These are phyloP conservation scores for Cairneyella variabilis DNA, from an alignment of 495 filamentous ascomycete genomes.

Conservation along the genomic window DNA sequence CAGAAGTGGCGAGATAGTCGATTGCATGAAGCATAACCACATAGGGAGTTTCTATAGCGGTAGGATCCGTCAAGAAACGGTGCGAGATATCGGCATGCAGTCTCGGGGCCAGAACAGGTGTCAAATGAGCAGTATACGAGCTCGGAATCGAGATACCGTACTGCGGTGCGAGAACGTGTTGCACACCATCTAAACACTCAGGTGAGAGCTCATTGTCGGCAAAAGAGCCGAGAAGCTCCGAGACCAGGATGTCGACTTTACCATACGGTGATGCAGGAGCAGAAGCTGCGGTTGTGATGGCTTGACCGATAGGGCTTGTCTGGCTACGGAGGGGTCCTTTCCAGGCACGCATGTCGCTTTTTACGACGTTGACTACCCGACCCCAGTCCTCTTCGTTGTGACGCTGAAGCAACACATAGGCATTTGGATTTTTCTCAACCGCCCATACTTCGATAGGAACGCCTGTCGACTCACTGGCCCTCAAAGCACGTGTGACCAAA, in stretches of 20 bases:
- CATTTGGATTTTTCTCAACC: constrained; percentile 97
- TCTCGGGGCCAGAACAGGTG: constrained; percentile 85
- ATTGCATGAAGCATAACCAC: constrained; percentile 89
- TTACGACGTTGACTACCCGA: constrained; percentile 74
- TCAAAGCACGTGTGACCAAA: constrained; percentile 78
- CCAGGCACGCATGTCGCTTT: constrained; percentile 97
- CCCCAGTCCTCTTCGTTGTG: constrained; percentile 79
- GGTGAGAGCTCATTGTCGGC: constrained; percentile 88
- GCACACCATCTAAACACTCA: constrained; percentile 87
- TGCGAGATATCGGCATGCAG: constrained; percentile 73
- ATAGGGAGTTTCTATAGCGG: constrained; percentile 79
- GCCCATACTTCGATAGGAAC: constrained; percentile 83
- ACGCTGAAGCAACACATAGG: constrained; percentile 83
- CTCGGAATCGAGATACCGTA: constrained; percentile 90
- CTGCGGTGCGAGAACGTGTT: constrained; percentile 66
- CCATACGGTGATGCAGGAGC: constrained; percentile 33
- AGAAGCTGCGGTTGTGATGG: constrained; percentile 7
- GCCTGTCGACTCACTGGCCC: constrained; percentile 69
- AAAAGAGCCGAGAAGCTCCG: constrained; percentile 90
- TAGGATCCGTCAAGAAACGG: constrained; percentile 55
- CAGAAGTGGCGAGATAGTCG: constrained; percentile 68
- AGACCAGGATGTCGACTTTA: constrained; percentile 88
- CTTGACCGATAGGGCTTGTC: constrained; percentile 15
- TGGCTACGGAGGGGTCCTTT: constrained; percentile 57
- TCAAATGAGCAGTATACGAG: constrained; percentile 87